These are phyloP conservation scores for Fusarium temperatum DNA, from an alignment of 2,329 filamentous ascomycete species.

Conservation along the genomic window DNA sequence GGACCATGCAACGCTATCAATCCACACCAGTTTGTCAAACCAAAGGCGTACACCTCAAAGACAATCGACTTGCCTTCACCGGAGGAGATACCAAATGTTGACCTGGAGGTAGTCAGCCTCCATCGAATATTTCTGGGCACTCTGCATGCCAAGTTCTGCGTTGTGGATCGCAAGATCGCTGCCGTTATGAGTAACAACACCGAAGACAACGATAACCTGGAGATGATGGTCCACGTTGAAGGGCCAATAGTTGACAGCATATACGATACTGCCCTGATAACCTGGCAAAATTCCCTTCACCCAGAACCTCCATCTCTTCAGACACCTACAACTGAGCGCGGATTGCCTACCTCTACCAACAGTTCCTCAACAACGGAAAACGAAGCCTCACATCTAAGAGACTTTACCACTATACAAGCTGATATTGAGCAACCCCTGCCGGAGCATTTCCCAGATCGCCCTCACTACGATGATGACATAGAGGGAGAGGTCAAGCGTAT, in stretches of 20 bases:
- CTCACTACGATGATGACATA: slow-evolving; percentile 72
- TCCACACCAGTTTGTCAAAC: slow-evolving; percentile 69
- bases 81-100: slow-evolving; percentile 74
- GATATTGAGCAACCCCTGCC: slow-evolving; percentile 46
- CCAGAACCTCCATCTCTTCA: slow-evolving; percentile 18
- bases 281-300: slow-evolving; percentile 70
- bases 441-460: slow-evolving; percentile 66
- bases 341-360: background rate
- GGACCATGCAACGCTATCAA: slow-evolving; percentile 70
- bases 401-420: background rate
- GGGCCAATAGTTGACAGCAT: slow-evolving; percentile 79
- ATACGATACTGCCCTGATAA: slow-evolving; percentile 78
- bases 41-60: slow-evolving; percentile 65
- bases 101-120: slow-evolving; percentile 77
- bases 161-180: slow-evolving; percentile 77
- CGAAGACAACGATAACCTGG: slow-evolving; percentile 79
- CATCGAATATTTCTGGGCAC: slow-evolving; percentile 77
- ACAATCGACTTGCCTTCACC: slow-evolving; percentile 68
- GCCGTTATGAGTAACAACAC: slow-evolving; percentile 83
- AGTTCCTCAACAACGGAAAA: background rate
- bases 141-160: slow-evolving; percentile 80
- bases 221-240: slow-evolving; percentile 82
- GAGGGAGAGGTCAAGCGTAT: slow-evolving; percentile 69
- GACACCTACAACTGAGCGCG: background rate
- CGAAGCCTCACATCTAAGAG: background rate